These are phyloP conservation scores for Talaromyces funiculosus DNA, from an alignment of 2,329 filamentous ascomycete genomes.

Conservation along the genomic window DNA sequence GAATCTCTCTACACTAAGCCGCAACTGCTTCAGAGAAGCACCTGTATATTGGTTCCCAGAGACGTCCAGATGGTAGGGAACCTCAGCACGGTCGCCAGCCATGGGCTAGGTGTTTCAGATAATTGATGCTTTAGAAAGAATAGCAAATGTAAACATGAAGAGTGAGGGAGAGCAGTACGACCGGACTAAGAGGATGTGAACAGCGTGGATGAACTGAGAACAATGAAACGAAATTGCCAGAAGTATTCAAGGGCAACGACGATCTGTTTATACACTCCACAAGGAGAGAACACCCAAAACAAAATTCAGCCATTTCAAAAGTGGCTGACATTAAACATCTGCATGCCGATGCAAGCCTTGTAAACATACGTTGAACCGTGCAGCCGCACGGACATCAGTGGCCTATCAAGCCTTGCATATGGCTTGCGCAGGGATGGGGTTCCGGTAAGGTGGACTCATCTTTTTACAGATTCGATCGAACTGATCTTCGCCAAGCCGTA, in stretches of 20 bases:
- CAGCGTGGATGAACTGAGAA: neutral
- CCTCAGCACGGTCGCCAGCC: slow-evolving; percentile 30
- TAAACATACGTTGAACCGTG: slow-evolving; percentile 32
- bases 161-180: neutral
- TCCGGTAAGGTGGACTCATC: slow-evolving; percentile 23
- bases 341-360: slow-evolving; percentile 34
- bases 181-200: neutral
- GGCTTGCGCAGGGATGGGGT: slow-evolving; percentile 31
- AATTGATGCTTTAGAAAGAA: neutral
- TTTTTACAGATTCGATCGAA: slow-evolving; percentile 11
- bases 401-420: slow-evolving; percentile 38
- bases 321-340: slow-evolving; percentile 27
- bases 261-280: slow-evolving; percentile 31
- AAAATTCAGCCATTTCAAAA: slow-evolving; percentile 17
- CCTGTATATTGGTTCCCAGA: slow-evolving; percentile 26
- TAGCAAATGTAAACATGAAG: slow-evolving; percentile 8
- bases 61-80: slow-evolving; percentile 29
- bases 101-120: slow-evolving; percentile 28
- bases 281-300: slow-evolving; percentile 9
- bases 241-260: slow-evolving; percentile 11
- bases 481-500: slow-evolving; percentile 11
- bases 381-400: slow-evolving; percentile 29
- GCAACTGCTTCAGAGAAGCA: slow-evolving; percentile 22
- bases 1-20: slow-evolving; percentile 8
- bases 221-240: neutral